Percentiles rank a stretch among this genome's conserved stretches.
Conservation (phyloP, 768 basidiomycete genomes). For the Dentipellis fragilis region DNA sequence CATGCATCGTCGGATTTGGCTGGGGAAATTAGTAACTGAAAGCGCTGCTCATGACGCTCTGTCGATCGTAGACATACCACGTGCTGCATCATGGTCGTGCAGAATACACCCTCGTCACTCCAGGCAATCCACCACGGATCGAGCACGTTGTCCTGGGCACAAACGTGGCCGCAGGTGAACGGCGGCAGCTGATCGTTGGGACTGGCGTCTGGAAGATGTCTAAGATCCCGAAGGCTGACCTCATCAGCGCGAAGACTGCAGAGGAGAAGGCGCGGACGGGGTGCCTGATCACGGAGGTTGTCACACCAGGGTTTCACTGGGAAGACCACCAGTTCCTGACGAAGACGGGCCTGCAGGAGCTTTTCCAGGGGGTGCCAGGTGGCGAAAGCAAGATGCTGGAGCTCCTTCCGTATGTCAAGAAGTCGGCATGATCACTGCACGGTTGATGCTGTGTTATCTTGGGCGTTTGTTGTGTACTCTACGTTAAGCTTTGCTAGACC, state of each 20-base stretch:
- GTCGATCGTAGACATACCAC: constrained; percentile 34
- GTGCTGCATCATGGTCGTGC: constrained; percentile 40
- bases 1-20: background rate
- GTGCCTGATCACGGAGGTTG: constrained; percentile 50
- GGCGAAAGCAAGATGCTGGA: constrained; percentile 15
- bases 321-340: constrained; percentile 40
- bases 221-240: constrained; percentile 36
- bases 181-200: constrained; percentile 39
- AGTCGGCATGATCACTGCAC: background rate
- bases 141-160: constrained; percentile 35
- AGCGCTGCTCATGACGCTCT: background rate
- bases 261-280: constrained; percentile 28
- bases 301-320: constrained; percentile 48
- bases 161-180: constrained; percentile 32
- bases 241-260: constrained; percentile 23
- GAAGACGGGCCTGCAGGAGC: constrained; percentile 20
- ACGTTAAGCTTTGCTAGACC: too few relatives aligned
- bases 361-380: constrained; percentile 24
- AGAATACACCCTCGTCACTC: constrained; percentile 36
- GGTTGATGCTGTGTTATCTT: too few relatives aligned
- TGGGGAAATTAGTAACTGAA: too few relatives aligned
- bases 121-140: constrained; percentile 20
- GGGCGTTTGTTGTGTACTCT: too few relatives aligned
- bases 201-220: constrained; percentile 47
- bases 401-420: constrained; percentile 14